Evolutionary conservation across 2,329 filamentous ascomycete genomes (phyloP).

Genomic region (Hypoxylon sp.): DNA sequence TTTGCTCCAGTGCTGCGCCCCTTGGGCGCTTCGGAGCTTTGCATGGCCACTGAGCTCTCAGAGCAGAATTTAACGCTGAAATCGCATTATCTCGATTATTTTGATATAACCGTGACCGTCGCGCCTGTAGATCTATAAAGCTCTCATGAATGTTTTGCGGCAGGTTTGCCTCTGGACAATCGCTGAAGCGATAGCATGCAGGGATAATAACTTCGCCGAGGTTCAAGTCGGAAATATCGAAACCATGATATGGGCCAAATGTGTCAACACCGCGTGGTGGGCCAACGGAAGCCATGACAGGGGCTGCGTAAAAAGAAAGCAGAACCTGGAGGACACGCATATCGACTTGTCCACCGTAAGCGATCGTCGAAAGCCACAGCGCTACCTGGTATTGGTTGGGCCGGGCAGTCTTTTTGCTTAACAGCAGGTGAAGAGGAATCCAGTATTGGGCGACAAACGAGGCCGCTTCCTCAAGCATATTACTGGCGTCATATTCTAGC

Average conservation of each 20-base stretch:
- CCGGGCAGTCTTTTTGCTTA: background rate
- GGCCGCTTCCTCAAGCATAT: slow-evolving; percentile 1
- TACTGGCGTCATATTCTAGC: slow-evolving; percentile 19
- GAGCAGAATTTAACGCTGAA: background rate
- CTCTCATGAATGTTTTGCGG: background rate
- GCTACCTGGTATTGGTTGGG: slow-evolving; percentile 28
- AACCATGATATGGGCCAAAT: background rate
- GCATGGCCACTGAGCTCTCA: slow-evolving; percentile 29
- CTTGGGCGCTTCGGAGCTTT: background rate
- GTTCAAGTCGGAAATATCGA: background rate
- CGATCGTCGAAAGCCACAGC: slow-evolving; percentile 38
- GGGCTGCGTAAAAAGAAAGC: slow-evolving; percentile 22
- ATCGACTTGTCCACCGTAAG: slow-evolving; percentile 14
- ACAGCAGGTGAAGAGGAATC: slow-evolving; percentile 4
- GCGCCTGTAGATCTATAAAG: background rate
- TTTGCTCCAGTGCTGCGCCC: no score
- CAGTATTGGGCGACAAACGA: slow-evolving; percentile 17
- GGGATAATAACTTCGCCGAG: background rate
- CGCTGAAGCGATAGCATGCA: background rate
- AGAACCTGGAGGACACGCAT: slow-evolving; percentile 32
- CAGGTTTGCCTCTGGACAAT: slow-evolving; percentile 9
- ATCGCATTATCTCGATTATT: background rate
- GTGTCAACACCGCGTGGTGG: background rate
- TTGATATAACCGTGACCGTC: background rate
- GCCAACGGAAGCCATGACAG: slow-evolving; percentile 9